Percentiles rank a stretch among this genome's conserved stretches.
Conservation (phyloP, 2,329 filamentous ascomycete species). For the Rachicladosporium sp. region DNA sequence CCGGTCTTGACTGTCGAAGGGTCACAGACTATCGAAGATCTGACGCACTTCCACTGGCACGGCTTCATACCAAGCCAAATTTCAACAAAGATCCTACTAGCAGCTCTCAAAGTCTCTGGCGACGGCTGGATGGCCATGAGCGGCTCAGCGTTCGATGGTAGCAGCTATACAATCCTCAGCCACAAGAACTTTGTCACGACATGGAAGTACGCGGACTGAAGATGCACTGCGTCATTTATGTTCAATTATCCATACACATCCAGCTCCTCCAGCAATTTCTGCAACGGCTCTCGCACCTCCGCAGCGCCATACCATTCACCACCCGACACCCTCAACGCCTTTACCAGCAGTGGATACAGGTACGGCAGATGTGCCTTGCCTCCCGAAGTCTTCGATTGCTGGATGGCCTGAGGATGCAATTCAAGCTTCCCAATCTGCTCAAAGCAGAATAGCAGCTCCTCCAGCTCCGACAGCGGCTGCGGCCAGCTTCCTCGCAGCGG, state of each 20-base stretch:
- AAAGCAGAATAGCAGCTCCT: constrained; percentile 64
- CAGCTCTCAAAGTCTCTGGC: constrained; percentile 14
- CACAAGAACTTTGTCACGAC: constrained; percentile 13
- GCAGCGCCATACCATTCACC: constrained; percentile 48
- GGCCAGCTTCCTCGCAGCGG: constrained; percentile 81
- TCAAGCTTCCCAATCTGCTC: constrained; percentile 52
- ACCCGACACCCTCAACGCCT: constrained; percentile 49
- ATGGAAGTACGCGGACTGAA: constrained; percentile 24
- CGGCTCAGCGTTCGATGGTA: constrained; percentile 18
- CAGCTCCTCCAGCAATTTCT: constrained; percentile 26
- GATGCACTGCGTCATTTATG: background rate
- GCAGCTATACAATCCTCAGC: constrained; percentile 20
- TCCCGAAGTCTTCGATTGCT: constrained; percentile 10
- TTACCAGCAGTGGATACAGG: constrained; percentile 66
- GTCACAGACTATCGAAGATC: no score
- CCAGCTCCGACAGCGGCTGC: constrained; percentile 67
- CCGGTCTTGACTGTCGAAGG: no score
- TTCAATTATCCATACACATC: constrained; percentile 1
- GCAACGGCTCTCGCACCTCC: constrained; percentile 26
- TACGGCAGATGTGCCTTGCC: constrained; percentile 64
- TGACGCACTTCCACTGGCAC: constrained; percentile 24
- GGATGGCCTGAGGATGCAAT: constrained; percentile 45
- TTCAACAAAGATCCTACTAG: constrained; percentile 17
- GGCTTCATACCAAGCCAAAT: constrained; percentile 31
- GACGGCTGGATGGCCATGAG: constrained; percentile 22